These are phyloP conservation scores for Leucosporidium creatinivorum DNA, from an alignment of 768 basidiomycete species.

Conservation along the genomic window DNA sequence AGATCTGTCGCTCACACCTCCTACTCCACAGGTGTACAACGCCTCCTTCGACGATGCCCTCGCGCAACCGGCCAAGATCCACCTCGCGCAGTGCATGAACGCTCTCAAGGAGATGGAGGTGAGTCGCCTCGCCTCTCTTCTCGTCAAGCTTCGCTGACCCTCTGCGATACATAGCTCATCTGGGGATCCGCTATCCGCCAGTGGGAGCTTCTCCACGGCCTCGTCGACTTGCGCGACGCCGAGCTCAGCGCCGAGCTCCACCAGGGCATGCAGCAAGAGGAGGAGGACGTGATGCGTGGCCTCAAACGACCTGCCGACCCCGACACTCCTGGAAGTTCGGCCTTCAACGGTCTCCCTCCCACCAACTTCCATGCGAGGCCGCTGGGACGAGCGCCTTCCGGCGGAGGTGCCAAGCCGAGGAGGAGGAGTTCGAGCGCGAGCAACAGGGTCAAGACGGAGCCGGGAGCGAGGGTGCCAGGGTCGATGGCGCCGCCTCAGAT, in stretches of 20 bases:
- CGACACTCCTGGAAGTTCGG: not conserved
- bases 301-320: conserved; percentile 17
- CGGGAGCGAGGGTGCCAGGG: not conserved
- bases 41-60: conserved; percentile 30
- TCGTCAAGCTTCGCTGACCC: not conserved
- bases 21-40: conserved; percentile 30
- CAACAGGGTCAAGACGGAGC: conserved; percentile 4
- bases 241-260: conserved; percentile 21
- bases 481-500: not conserved
- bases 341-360: conserved; percentile 3
- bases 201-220: conserved; percentile 29
- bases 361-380: conserved; percentile 25
- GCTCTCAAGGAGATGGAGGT: conserved; percentile 36
- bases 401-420: not conserved
- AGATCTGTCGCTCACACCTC: not conserved
- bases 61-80: conserved; percentile 30
- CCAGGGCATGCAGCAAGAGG: conserved; percentile 5
- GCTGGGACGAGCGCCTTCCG: not conserved
- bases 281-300: conserved; percentile 9
- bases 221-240: conserved; percentile 32
- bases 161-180: conserved; percentile 2
- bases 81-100: conserved; percentile 33
- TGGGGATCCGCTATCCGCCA: conserved; percentile 26
- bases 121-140: not conserved
- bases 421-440: conserved; percentile 2